Base-by-base conservation (phyloP, 2,329 filamentous ascomycete genomes). In the Cytospora paraplurivora region DNA sequence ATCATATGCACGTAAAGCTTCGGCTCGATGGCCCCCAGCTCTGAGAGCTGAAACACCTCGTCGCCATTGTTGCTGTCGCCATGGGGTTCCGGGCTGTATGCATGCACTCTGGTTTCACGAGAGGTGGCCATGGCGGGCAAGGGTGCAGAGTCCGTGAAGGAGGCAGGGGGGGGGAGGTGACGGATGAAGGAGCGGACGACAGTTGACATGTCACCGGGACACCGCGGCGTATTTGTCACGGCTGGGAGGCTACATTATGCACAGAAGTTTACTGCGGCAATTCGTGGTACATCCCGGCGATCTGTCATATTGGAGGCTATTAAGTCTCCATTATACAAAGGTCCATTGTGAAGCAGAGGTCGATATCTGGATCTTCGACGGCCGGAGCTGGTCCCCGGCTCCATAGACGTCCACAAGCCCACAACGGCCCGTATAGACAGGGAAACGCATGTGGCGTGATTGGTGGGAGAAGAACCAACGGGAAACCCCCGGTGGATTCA, bases 1-100 rank as follows among this genome's bases (percentile, higher is more conserved):
- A 61, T 56, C 52, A 64, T 61, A 12, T 56, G 53, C 10, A 64
- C 62, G 34, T 61, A 64, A 13, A 64, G 51, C 44, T 61, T 61
- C 3, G 57, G 57, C 44, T 61, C 58, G n/a, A 61, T 55, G 7
- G n/a, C 38, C 8, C 52, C 62, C 11, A 61, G 32, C 32, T 63
- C 62, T 13, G 62, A 51, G 15, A 63, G 56, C 35, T 51, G 56
- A 15, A 63, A 47, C 7, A 63, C 27, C 56, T 55, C 56, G 44
- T 55, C 55, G 17, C 52, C 44, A 37, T 55, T 49, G n/a, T 49
- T 52, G 37, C 53, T 19, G 17, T 15, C 12, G 51, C 52, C 37
- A 51, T 56, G n/a, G 21, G 51, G 38, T 2, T 8, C 35, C 11
- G 44, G 44, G 44, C 8, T 47, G 44, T 47, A 47, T 47, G 44